phyloP scores from a whole-genome alignment of 768 basidiomycete genomes.

The Kwoniella heveanensis region DNA sequence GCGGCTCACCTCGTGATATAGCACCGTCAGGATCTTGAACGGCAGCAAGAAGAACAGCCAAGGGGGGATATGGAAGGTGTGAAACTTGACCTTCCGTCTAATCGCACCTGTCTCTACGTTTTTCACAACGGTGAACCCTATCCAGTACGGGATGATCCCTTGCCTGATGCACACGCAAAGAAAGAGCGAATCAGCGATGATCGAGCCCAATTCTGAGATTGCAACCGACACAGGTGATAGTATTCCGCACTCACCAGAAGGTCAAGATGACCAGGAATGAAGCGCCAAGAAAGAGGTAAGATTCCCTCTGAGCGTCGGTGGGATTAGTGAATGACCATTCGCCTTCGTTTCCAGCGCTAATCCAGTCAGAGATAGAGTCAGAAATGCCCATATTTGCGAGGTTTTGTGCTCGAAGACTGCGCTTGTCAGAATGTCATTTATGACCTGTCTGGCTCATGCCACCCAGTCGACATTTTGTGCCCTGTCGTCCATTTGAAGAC shows the following conservation, averaged over 20 bases:
- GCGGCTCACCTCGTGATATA: slow-evolving; percentile 42
- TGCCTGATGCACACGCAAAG: slow-evolving; percentile 2
- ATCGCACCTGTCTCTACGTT: background rate
- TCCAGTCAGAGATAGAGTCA: slow-evolving; percentile 15
- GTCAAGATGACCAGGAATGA: slow-evolving; percentile 16
- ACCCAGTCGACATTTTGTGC: too few species aligned
- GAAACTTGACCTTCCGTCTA: background rate
- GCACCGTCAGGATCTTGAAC: slow-evolving; percentile 45
- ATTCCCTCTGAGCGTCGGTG: slow-evolving; percentile 31
- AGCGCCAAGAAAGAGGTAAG: slow-evolving; percentile 19
- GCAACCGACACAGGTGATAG: too few species aligned
- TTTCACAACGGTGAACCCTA: background rate
- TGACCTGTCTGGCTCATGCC: too few species aligned
- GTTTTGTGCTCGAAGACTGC: too few species aligned
- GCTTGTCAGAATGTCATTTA: too few species aligned
- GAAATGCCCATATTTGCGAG: slow-evolving; percentile 8
- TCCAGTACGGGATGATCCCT: slow-evolving; percentile 20
- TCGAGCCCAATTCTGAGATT: too few species aligned
- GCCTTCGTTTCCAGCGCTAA: slow-evolving; percentile 10
- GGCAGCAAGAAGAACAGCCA: slow-evolving; percentile 28
- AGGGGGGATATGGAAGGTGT: background rate
- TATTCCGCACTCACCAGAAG: slow-evolving; percentile 20
- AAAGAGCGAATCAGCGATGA: too few species aligned
- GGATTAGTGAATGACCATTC: slow-evolving; percentile 23
- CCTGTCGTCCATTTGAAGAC: too few species aligned